Percentiles rank a stretch among this genome's conserved stretches.
Conservation (phyloP, 345 rosid genomes). For the Populus pruinosa region DNA sequence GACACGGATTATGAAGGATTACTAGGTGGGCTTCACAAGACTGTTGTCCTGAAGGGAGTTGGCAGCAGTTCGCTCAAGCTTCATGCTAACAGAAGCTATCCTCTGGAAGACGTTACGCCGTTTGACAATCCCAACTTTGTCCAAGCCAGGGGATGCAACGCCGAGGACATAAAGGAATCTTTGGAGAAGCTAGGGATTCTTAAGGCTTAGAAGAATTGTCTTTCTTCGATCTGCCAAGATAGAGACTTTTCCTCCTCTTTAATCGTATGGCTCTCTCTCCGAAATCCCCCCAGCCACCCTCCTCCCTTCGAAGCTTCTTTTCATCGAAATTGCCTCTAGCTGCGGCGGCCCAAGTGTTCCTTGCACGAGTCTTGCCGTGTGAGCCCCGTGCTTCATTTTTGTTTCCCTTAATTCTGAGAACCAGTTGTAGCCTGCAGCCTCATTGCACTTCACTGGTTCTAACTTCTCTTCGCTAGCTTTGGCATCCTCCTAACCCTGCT, state of each 20-base stretch:
- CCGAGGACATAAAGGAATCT: constrained; percentile 4
- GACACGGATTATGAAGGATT: constrained; percentile 23
- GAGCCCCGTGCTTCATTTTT: too few relatives aligned
- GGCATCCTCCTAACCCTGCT: too few relatives aligned
- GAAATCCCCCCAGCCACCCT: too few relatives aligned
- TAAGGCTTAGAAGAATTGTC: not conserved
- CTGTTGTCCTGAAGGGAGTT: constrained; percentile 18
- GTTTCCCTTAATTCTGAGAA: too few relatives aligned
- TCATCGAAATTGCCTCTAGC: too few relatives aligned
- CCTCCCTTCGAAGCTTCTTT: too few relatives aligned
- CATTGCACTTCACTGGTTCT: too few relatives aligned
- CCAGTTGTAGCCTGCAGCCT: too few relatives aligned
- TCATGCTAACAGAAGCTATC: constrained; percentile 19
- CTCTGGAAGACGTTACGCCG: constrained; percentile 15
- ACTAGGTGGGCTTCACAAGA: constrained; percentile 19
- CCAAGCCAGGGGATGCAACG: constrained; percentile 1
- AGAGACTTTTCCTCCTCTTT: not conserved
- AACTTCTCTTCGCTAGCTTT: too few relatives aligned
- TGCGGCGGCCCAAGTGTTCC: too few relatives aligned
- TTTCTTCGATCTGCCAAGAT: not conserved
- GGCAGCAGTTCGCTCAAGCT: constrained; percentile 12
- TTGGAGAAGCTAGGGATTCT: constrained; percentile 18
- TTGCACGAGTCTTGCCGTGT: too few relatives aligned
- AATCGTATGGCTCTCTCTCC: too few relatives aligned
- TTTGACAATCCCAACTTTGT: constrained; percentile 14